These are phyloP conservation scores for Ceratonia siliqua DNA, from an alignment of 306 rosid genomes.

Conservation along the genomic window DNA sequence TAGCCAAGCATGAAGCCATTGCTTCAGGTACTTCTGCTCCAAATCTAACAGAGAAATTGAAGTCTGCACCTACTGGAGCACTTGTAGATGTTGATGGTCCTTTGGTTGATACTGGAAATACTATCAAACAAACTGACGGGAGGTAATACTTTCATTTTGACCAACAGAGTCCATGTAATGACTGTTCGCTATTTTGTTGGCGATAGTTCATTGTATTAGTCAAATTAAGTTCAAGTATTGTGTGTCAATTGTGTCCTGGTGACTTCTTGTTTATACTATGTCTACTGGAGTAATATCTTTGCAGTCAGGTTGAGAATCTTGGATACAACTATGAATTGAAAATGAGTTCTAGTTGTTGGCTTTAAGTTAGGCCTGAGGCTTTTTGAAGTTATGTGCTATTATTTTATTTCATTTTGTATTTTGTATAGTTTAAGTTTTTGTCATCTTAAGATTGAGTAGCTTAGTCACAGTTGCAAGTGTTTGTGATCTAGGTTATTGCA, in stretches of 20 bases:
- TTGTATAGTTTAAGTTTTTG: conserved; percentile 7
- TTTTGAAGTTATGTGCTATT: not conserved
- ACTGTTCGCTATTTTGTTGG: conserved; percentile 10
- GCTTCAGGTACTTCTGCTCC: conserved; percentile 62
- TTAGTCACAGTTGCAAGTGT: not conserved
- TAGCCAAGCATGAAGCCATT: conserved; percentile 87
- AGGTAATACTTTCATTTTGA: conserved; percentile 49
- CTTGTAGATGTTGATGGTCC: conserved; percentile 72
- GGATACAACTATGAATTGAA: not conserved
- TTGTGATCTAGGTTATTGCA: conserved; percentile 12
- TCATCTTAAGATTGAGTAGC: conserved; percentile 12
- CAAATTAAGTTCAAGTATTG: not conserved
- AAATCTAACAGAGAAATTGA: conserved; percentile 45
- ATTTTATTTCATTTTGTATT: not conserved
- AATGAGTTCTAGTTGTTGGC: conserved; percentile 11
- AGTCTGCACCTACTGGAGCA: conserved; percentile 54
- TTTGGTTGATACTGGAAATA: conserved; percentile 78
- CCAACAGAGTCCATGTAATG: conserved; percentile 14
- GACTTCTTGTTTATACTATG: conserved; percentile 10
- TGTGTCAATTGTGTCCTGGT: conserved; percentile 1
- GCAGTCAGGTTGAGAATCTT: not conserved
- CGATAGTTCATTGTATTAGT: not conserved
- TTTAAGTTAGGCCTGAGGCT: not conserved
- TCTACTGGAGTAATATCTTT: conserved; percentile 3
- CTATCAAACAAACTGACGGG: conserved; percentile 55